phyloP scores from a whole-genome alignment of 768 basidiomycete species.

The Collybiopsis luxurians region DNA sequence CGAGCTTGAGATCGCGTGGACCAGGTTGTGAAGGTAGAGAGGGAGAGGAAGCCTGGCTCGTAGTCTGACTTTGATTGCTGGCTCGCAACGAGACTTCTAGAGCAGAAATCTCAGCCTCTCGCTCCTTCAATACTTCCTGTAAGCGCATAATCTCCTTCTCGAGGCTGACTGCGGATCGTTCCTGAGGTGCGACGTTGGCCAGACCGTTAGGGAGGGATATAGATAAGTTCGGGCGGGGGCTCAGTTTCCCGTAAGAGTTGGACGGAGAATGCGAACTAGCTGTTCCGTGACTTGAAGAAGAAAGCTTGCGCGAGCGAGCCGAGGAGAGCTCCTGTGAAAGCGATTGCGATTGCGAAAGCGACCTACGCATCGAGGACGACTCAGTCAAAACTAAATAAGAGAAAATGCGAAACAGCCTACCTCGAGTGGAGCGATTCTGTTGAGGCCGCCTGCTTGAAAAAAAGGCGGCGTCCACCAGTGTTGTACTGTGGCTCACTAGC shows the following conservation, averaged over 20 bases:
- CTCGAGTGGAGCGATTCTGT: constrained; percentile 87
- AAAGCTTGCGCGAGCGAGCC: constrained; percentile 81
- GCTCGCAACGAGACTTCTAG: constrained; percentile 60
- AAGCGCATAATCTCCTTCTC: constrained; percentile 96
- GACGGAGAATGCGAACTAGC: constrained; percentile 61
- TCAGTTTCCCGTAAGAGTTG: constrained; percentile 43
- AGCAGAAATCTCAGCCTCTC: constrained; percentile 84
- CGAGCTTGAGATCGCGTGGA: neutral
- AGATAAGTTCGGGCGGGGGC: constrained; percentile 50
- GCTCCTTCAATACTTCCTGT: constrained; percentile 87
- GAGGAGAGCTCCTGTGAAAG: constrained; percentile 96
- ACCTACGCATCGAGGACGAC: constrained; percentile 43
- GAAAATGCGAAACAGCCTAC: constrained; percentile 33
- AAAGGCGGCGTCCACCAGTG: constrained; percentile 61
- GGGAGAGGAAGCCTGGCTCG: constrained; percentile 10
- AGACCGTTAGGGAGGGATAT: constrained; percentile 47
- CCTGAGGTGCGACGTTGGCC: constrained; percentile 33
- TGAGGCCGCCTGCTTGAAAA: constrained; percentile 88
- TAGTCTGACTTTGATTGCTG: constrained; percentile 20
- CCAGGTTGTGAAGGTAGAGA: neutral
- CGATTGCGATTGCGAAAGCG: constrained; percentile 92
- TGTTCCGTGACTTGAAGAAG: constrained; percentile 73
- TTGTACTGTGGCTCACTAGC: constrained; percentile 45
- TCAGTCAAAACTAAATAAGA: constrained; percentile 15
- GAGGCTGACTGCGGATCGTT: constrained; percentile 80